These are phyloP conservation scores for Exophiala alcalophila DNA, from an alignment of 2,329 filamentous ascomycete genomes.

Conservation along the genomic window DNA sequence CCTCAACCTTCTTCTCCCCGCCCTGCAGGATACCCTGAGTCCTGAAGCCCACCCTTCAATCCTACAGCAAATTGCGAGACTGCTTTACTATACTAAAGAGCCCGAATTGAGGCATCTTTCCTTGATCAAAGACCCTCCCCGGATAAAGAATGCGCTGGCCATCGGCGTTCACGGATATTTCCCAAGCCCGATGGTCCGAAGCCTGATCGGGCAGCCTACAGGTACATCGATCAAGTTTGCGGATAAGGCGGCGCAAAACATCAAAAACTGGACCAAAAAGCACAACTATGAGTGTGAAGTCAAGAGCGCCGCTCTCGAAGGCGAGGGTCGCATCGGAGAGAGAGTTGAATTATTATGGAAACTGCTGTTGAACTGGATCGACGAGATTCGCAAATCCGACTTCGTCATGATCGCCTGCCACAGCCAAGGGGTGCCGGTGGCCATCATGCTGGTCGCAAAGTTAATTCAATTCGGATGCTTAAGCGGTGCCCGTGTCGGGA, in stretches of 20 bases:
- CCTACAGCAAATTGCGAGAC: slow-evolving; percentile 53
- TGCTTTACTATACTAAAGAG: slow-evolving; percentile 53
- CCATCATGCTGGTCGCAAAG: slow-evolving; percentile 87
- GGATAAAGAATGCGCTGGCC: slow-evolving; percentile 79
- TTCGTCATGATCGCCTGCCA: slow-evolving; percentile 91
- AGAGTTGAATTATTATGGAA: slow-evolving; percentile 93
- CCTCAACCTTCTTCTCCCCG: slow-evolving; percentile 49
- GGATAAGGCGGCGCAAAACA: slow-evolving; percentile 77
- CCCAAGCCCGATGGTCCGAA: slow-evolving; percentile 80
- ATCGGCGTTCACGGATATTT: slow-evolving; percentile 96
- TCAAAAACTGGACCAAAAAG: slow-evolving; percentile 74
- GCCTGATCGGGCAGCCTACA: slow-evolving; percentile 88
- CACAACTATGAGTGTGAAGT: slow-evolving; percentile 76
- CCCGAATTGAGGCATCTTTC: slow-evolving; percentile 67
- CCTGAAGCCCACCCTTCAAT: slow-evolving; percentile 58
- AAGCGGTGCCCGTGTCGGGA: slow-evolving; percentile 66
- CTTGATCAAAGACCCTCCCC: slow-evolving; percentile 64
- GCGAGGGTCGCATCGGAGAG: slow-evolving; percentile 87
- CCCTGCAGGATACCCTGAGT: slow-evolving; percentile 47
- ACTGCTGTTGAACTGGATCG: slow-evolving; percentile 89
- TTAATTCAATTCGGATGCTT: slow-evolving; percentile 87
- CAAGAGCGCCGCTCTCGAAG: slow-evolving; percentile 90
- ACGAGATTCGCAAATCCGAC: slow-evolving; percentile 81
- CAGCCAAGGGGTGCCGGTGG: slow-evolving; percentile 91
- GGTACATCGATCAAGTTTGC: slow-evolving; percentile 94